Percentiles rank a stretch among this genome's conserved stretches.
Conservation (phyloP, 2,329 filamentous ascomycete genomes). For the Verticillium nonalfalfae region DNA sequence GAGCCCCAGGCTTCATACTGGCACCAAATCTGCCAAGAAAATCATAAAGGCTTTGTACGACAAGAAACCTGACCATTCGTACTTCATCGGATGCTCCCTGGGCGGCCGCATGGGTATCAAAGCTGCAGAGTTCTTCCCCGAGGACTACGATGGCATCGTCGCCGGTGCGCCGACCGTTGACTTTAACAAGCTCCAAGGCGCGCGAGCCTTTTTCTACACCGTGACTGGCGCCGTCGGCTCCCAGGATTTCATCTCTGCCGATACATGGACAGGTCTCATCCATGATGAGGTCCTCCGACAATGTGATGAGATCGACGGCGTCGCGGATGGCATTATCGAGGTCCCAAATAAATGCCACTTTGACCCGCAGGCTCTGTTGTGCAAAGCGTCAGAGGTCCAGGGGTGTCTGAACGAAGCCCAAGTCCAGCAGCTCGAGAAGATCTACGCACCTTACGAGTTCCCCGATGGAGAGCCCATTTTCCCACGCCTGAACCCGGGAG, state of each 20-base stretch:
- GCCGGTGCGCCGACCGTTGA: constrained; percentile 36
- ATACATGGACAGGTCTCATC: constrained; percentile 15
- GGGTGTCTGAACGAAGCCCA: constrained; percentile 36
- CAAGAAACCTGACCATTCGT: constrained; percentile 30
- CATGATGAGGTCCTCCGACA: constrained; percentile 32
- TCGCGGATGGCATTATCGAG: constrained; percentile 39
- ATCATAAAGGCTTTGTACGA: constrained; percentile 42
- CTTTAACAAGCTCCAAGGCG: constrained; percentile 24
- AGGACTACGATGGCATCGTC: constrained; percentile 52
- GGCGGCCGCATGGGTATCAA: constrained; percentile 54
- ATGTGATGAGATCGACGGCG: constrained; percentile 42
- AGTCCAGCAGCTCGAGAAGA: constrained; percentile 23
- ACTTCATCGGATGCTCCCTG: constrained; percentile 52
- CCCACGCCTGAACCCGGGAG: constrained; percentile 41
- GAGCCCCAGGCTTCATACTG: constrained; percentile 32
- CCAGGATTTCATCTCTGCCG: constrained; percentile 16
- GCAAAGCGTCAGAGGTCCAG: constrained; percentile 23
- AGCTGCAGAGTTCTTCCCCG: constrained; percentile 42
- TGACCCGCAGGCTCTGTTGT: constrained; percentile 29
- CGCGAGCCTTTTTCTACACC: constrained; percentile 36
- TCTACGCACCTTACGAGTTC: constrained; percentile 19
- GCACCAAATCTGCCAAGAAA: constrained; percentile 39
- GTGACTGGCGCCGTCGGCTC: constrained; percentile 25
- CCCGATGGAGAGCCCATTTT: constrained; percentile 28
- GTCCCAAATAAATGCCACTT: constrained; percentile 33